Base-by-base conservation (phyloP, 176 grass and related monocot genomes). In the Hordeum vulgare region DNA sequence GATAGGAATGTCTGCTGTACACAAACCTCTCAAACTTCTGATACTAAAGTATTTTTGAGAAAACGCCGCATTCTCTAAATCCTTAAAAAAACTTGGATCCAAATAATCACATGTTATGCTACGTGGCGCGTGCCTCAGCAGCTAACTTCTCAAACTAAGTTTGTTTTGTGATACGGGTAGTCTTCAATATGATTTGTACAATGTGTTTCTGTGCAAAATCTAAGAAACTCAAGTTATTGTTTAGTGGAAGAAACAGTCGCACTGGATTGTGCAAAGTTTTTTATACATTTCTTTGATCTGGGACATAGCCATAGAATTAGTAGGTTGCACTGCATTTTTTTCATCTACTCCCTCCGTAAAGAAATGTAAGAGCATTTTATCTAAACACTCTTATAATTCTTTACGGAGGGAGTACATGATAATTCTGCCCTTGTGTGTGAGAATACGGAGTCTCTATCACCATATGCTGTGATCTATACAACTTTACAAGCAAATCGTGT, bases 381-480 rank as follows among this genome's bases (percentile, higher is more conserved):
- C n/a, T n/a, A n/a, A n/a, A n/a, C n/a, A n/a, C n/a, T n/a, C n/a
- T n/a, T n/a, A n/a, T n/a, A n/a, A n/a, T n/a, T n/a, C n/a, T n/a
- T n/a, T n/a, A n/a, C n/a, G n/a, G n/a, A n/a, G n/a, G n/a, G n/a
- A n/a, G n/a, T n/a, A n/a, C n/a, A 72, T 64, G 57, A 23, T 29
- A 63, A 51, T 20, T 14, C n/a, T n/a, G 28, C 44, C 68, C 3
- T 41, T 40, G 45, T 86, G 17, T 63, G 28, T 54, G 31, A 40
- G 1, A 11, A 63, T 31, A 37, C 1, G 47, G 47, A 51, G 39
- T 15, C 15, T 68, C 21, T 13, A 17, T 56, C 14, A 37, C 54
- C 24, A 14, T 67, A 64, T 88, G 53, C 18, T 63, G 8, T 62
- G 33, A 14, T 88, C 54, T 57, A 27, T 65, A 57, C 10, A 88